Conservation (phyloP, 352 stramenopile genomes). For the Hyaloperonospora arabidopsidis region DNA sequence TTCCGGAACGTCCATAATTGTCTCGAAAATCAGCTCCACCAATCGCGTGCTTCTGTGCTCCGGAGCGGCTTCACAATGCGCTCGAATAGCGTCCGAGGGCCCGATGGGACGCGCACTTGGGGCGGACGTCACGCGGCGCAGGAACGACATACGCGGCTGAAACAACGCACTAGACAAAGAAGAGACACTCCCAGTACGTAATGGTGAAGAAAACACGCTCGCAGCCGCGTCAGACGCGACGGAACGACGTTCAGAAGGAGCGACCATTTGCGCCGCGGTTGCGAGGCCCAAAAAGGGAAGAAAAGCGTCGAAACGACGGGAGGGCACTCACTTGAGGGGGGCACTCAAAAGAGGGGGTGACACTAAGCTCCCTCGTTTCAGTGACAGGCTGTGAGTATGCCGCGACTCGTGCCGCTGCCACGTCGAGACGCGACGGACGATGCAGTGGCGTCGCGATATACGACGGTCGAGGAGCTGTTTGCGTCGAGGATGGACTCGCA, state of each 20-base stretch:
- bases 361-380: constrained; percentile 7
- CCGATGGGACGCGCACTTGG: constrained; percentile 10
- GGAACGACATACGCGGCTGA: constrained; percentile 34
- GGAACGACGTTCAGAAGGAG: too few species aligned
- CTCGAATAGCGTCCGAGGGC: constrained; percentile 15
- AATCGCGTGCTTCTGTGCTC: constrained; percentile 54
- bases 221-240: constrained; percentile 10
- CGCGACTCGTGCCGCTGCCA: constrained; percentile 31
- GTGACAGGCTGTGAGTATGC: constrained; percentile 21
- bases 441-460: constrained; percentile 1
- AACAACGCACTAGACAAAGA: constrained; percentile 3
- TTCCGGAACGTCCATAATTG: constrained; percentile 62
- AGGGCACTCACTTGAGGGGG: too few species aligned
- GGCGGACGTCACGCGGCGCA: constrained; percentile 24
- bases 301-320: too few species aligned
- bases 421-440: constrained; percentile 13
- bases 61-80: constrained; percentile 45
- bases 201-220: constrained; percentile 5
- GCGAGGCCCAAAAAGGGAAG: too few species aligned
- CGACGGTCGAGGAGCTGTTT: constrained; percentile 45
- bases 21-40: constrained; percentile 68
- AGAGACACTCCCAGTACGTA: not conserved
- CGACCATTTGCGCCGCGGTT: too few species aligned
- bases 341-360: not conserved
- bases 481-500: constrained; percentile 40